Evolutionary conservation across 2,329 filamentous ascomycete species (phyloP).

Genomic region (Elsinoe fawcettii): DNA sequence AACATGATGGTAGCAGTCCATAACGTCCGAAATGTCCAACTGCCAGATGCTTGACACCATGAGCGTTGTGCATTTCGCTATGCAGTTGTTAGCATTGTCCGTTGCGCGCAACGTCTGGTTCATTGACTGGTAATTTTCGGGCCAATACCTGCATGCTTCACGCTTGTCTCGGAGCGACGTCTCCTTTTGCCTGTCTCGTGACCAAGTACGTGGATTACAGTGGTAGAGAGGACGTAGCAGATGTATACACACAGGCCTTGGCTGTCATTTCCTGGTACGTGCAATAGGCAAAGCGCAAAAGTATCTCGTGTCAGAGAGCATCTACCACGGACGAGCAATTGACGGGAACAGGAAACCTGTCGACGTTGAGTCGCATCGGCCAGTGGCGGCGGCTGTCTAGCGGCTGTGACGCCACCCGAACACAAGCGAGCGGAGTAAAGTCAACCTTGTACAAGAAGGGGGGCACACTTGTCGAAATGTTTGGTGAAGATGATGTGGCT

Average conservation of each 20-base stretch:
- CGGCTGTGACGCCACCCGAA: conserved; percentile 6
- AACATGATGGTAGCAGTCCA: background rate
- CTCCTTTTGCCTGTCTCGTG: background rate
- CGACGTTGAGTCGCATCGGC: background rate
- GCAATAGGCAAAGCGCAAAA: background rate
- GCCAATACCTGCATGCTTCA: background rate
- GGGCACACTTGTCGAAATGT: background rate
- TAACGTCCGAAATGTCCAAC: background rate
- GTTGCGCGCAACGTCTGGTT: background rate
- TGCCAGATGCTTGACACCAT: background rate
- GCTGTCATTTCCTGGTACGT: background rate
- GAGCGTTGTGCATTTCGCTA: background rate
- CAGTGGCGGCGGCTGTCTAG: conserved; percentile 1
- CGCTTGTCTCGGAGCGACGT: background rate
- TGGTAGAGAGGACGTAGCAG: too few species aligned
- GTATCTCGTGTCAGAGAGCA: background rate
- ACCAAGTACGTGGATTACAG: too few species aligned
- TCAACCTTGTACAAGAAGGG: background rate
- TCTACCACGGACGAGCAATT: background rate
- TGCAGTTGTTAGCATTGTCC: background rate
- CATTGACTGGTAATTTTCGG: background rate
- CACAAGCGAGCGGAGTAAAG: background rate
- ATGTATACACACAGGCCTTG: background rate
- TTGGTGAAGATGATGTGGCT: background rate
- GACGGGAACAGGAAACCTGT: background rate